Evolutionary conservation across 2,329 filamentous ascomycete genomes (phyloP).

Genomic region (Neoscytalidium dimidiatum): DNA sequence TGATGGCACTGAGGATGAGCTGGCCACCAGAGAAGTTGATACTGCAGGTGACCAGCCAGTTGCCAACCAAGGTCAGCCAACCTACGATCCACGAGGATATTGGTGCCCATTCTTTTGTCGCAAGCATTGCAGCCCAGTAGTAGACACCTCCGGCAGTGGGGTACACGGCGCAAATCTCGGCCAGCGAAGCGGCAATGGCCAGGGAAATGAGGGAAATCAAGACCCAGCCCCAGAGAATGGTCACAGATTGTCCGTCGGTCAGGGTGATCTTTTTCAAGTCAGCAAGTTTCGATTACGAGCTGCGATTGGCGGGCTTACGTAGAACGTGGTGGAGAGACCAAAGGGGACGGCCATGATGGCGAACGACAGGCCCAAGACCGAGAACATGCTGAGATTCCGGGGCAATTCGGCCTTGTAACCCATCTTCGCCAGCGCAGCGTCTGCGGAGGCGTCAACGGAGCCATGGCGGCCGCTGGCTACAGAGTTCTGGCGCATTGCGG

Average conservation of each 20-base stretch:
- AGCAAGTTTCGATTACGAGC: not conserved
- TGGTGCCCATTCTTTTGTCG: constrained; percentile 65
- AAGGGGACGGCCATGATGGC: constrained; percentile 75
- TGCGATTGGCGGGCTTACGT: constrained; percentile 28
- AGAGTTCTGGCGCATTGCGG: constrained; percentile 14
- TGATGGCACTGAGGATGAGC: constrained; percentile 66
- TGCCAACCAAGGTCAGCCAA: constrained; percentile 72
- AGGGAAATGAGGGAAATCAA: constrained; percentile 65
- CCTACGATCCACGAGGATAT: constrained; percentile 70
- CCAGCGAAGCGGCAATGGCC: constrained; percentile 65
- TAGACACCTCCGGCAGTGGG: constrained; percentile 71
- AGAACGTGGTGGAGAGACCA: constrained; percentile 68
- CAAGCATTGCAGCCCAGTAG: constrained; percentile 69
- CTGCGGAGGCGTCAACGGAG: constrained; percentile 40
- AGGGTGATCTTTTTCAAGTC: constrained; percentile 54
- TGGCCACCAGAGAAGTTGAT: constrained; percentile 76
- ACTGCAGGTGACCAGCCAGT: constrained; percentile 65
- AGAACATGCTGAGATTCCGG: constrained; percentile 68
- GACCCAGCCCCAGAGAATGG: constrained; percentile 71
- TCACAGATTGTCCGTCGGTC: constrained; percentile 68
- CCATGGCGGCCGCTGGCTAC: constrained; percentile 11
- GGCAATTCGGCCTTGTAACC: constrained; percentile 69
- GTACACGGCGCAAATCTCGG: constrained; percentile 70
- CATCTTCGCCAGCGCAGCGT: constrained; percentile 65
- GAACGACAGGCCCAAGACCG: constrained; percentile 68